Percentiles rank a stretch among this genome's conserved stretches.
Evolutionary conservation across 208 protist genomes (phyloP).

Genomic region (Entamoeba histolytica): DNA sequence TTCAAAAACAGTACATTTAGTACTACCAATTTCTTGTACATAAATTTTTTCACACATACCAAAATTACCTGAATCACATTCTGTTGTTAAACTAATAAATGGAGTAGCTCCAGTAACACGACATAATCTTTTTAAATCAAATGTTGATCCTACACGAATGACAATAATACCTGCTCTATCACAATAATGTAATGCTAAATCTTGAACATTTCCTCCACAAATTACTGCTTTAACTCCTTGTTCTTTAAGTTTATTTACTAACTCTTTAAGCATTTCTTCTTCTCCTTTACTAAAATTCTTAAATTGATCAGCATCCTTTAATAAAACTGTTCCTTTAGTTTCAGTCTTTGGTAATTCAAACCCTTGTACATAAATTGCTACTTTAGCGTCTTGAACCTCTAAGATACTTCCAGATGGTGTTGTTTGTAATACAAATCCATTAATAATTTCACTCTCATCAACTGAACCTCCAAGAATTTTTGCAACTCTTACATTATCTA

Average conservation of each 20-base stretch:
- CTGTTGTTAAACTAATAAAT: background rate
- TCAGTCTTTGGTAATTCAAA: slow-evolving; percentile 18
- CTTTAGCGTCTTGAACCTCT: background rate
- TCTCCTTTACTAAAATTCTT: slow-evolving; percentile 52
- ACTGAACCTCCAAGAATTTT: slow-evolving; percentile 16
- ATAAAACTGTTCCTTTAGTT: slow-evolving; percentile 33
- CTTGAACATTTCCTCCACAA: background rate
- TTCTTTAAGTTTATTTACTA: background rate
- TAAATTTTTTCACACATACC: slow-evolving; percentile 1
- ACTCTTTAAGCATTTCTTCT: background rate
- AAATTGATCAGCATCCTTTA: slow-evolving; percentile 86
- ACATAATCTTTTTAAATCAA: slow-evolving; percentile 14
- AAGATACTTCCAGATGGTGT: background rate
- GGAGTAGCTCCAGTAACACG: background rate
- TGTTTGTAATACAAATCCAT: slow-evolving; percentile 4
- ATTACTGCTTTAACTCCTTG: slow-evolving; percentile 7
- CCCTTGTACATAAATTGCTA: slow-evolving; percentile 22
- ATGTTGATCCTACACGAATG: slow-evolving; percentile 8
- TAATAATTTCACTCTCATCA: background rate
- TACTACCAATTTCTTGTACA: slow-evolving; percentile 1
- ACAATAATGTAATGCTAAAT: slow-evolving; percentile 15
- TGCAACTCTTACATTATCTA: slow-evolving; percentile 5
- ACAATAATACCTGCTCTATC: slow-evolving; percentile 5
- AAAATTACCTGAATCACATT: background rate
- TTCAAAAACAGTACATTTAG: background rate